phyloP scores from a whole-genome alignment of 148 eudicot species.

The Cornus controversa region DNA sequence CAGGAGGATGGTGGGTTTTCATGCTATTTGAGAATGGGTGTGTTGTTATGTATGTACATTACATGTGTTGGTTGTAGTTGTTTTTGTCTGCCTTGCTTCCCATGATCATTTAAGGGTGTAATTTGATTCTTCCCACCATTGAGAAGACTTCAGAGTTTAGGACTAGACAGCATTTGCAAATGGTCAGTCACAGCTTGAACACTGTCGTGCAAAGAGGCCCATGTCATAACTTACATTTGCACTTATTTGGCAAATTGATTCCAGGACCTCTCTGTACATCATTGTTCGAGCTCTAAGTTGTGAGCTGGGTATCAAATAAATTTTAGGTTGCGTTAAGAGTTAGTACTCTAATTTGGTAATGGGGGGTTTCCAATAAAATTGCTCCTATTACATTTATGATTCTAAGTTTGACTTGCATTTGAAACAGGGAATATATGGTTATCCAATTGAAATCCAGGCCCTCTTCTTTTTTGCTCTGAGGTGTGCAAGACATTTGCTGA shows the following conservation, averaged over 20 bases:
- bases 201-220: neutral
- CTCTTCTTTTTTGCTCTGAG: slow-evolving; percentile 71
- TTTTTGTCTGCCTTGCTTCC: neutral
- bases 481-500: slow-evolving; percentile 54
- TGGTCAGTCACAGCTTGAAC: neutral
- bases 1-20: slow-evolving; percentile 58
- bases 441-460: slow-evolving; percentile 73
- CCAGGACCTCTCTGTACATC: neutral
- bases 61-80: neutral
- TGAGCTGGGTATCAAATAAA: neutral
- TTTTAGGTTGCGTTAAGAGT: too few relatives aligned
- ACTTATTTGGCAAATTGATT: neutral
- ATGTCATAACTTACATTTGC: neutral
- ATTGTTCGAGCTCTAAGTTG: neutral
- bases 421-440: slow-evolving; percentile 62
- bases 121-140: neutral
- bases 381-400: neutral
- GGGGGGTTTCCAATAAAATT: neutral
- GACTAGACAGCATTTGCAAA: neutral
- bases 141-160: neutral
- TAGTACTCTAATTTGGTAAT: neutral
- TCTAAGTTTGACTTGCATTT: slow-evolving; percentile 8
- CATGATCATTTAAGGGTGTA: neutral
- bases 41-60: too few relatives aligned
- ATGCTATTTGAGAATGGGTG: neutral